Percentiles rank a stretch among this genome's conserved stretches.
These are phyloP conservation scores for Microsporum canis DNA, from an alignment of 2,329 filamentous ascomycete species.

Conservation along the genomic window DNA sequence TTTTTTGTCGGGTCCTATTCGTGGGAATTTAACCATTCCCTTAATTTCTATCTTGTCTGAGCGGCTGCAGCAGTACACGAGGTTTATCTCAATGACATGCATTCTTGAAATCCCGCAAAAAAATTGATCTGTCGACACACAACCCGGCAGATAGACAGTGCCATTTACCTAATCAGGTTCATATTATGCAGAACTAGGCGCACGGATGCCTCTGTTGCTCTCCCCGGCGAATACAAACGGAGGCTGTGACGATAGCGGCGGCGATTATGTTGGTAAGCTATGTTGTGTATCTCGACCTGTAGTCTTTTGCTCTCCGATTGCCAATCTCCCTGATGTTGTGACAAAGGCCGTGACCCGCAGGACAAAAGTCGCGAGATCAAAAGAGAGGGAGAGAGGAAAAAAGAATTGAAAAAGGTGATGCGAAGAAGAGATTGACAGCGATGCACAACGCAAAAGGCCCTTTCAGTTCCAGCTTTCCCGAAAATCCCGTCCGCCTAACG, in stretches of 20 bases:
- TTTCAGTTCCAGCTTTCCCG: slow-evolving; percentile 3
- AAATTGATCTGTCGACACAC: slow-evolving; percentile 1
- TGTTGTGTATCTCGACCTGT: background rate
- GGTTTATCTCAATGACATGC: slow-evolving; percentile 12
- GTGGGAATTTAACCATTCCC: slow-evolving; percentile 1
- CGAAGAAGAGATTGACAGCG: background rate
- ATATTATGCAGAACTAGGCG: background rate
- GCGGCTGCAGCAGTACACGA: slow-evolving; percentile 11
- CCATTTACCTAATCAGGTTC: slow-evolving; percentile 2
- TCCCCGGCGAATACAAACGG: background rate
- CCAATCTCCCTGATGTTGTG: background rate
- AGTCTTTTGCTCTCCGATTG: background rate
- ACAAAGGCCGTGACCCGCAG: background rate
- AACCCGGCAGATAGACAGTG: slow-evolving; percentile 5
- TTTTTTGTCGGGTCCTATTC: background rate
- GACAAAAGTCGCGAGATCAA: background rate
- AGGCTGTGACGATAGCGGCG: background rate
- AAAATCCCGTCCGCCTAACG: background rate
- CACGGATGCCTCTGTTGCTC: background rate
- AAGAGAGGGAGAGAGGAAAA: background rate
- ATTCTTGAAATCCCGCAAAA: slow-evolving; percentile 6
- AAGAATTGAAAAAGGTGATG: background rate
- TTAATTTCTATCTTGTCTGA: slow-evolving; percentile 5
- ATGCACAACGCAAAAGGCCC: background rate
- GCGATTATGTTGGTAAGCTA: slow-evolving; percentile 1